These are phyloP conservation scores for Diaporthe ampelina DNA, from an alignment of 2,329 filamentous ascomycete genomes.

Conservation along the genomic window DNA sequence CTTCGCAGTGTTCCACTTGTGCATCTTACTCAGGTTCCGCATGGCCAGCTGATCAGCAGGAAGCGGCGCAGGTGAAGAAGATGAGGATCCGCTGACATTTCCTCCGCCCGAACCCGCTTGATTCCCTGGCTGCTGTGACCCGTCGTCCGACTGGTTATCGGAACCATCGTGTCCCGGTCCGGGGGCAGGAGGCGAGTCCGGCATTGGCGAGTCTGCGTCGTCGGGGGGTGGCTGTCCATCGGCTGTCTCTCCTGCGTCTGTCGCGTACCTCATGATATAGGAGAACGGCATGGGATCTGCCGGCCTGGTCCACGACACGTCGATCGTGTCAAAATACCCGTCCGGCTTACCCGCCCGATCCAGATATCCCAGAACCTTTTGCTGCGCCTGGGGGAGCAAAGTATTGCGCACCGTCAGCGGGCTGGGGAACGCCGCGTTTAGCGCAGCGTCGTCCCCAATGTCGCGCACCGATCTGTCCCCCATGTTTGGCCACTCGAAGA, in stretches of 20 bases:
- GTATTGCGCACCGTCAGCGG: background rate
- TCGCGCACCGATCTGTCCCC: background rate
- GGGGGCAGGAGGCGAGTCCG: background rate
- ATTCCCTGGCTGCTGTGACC: background rate
- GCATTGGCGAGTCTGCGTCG: background rate
- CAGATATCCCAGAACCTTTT: background rate
- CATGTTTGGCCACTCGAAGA: background rate
- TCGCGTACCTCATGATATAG: background rate
- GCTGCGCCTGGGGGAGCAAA: background rate
- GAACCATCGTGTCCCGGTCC: background rate
- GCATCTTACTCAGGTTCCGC: constrained; percentile 15
- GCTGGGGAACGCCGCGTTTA: constrained; percentile 17
- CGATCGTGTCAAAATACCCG: background rate
- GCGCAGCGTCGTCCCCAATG: background rate
- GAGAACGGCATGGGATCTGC: background rate
- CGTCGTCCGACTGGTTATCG: background rate
- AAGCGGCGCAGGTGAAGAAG: background rate
- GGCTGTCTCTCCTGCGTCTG: background rate
- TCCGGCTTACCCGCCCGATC: background rate
- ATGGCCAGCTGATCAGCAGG: background rate
- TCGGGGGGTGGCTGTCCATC: background rate
- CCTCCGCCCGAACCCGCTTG: too few species aligned
- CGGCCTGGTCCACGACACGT: constrained; percentile 15
- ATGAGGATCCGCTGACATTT: background rate
- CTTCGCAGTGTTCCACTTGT: constrained; percentile 20